These are phyloP conservation scores for Gossypium anomalum DNA, from an alignment of 345 rosid genomes.

Conservation along the genomic window DNA sequence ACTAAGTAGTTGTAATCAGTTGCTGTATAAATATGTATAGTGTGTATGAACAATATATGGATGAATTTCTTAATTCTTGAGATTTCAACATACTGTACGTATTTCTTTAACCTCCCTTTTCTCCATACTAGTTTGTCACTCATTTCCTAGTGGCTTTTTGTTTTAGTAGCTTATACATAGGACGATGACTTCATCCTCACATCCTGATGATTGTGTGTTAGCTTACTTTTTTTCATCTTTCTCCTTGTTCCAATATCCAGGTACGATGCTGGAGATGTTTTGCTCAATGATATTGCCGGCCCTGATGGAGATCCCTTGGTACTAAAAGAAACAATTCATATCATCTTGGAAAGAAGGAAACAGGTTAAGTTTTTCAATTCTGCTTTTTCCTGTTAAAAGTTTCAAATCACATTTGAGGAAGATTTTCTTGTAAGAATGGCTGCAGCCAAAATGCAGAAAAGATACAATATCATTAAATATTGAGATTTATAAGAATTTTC, in stretches of 20 bases:
- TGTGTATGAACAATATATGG: no score
- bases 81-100: no score
- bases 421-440: not conserved
- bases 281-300: conserved; percentile 92
- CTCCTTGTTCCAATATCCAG: conserved; percentile 33
- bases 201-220: not conserved
- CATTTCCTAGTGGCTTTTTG: not conserved
- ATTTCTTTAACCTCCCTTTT: conserved; percentile 2
- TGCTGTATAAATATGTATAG: no score
- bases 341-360: not conserved
- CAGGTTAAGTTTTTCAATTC: not conserved
- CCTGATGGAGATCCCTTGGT: conserved; percentile 64
- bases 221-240: conserved; percentile 1
- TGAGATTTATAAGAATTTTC: not conserved
- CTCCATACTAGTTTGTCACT: not conserved
- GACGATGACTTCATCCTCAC: not conserved
- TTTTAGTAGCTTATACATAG: not conserved
- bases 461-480: conserved; percentile 1
- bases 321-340: not conserved
- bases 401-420: no score
- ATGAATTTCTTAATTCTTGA: no score
- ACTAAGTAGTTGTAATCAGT: no score
- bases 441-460: not conserved
- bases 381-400: not conserved
- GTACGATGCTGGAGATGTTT: conserved; percentile 87